Percentiles rank a stretch among this genome's conserved stretches.
phyloP scores from a whole-genome alignment of 441 rosid genomes.

The Metrosideros polymorpha region DNA sequence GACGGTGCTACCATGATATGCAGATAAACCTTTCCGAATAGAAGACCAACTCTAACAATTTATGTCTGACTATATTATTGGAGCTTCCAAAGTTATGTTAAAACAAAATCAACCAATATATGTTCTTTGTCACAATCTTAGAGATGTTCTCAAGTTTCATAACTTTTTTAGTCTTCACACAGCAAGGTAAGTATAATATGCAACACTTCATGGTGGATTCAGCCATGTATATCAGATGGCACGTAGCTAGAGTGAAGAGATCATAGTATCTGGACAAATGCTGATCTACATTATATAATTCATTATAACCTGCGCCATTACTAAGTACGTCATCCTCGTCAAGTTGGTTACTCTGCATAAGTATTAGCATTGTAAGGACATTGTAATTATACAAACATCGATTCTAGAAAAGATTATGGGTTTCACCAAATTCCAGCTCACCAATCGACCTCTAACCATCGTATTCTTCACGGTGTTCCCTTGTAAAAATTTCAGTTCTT shows the following conservation, averaged over 20 bases:
- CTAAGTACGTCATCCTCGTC: not conserved
- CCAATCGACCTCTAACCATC: not conserved
- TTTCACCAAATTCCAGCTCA: not conserved
- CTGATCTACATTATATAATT: not conserved
- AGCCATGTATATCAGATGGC: not conserved
- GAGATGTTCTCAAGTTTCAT: not conserved
- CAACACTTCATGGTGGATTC: not conserved
- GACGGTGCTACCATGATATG: not conserved
- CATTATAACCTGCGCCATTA: not conserved
- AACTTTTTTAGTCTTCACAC: not conserved
- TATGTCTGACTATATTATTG: not conserved
- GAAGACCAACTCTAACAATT: not conserved
- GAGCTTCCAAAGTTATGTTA: not conserved
- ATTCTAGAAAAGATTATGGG: not conserved
- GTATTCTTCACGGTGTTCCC: not conserved
- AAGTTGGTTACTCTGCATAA: not conserved
- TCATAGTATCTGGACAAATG: not conserved
- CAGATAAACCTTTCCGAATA: not conserved
- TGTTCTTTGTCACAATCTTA: not conserved
- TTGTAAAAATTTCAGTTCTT: not conserved
- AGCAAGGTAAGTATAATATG: not conserved
- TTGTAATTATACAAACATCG: not conserved
- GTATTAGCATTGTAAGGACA: not conserved
- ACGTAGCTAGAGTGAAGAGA: not conserved
- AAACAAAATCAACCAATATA: not conserved